Conservation (phyloP, 805 yeast species). For the Candida orba region DNA sequence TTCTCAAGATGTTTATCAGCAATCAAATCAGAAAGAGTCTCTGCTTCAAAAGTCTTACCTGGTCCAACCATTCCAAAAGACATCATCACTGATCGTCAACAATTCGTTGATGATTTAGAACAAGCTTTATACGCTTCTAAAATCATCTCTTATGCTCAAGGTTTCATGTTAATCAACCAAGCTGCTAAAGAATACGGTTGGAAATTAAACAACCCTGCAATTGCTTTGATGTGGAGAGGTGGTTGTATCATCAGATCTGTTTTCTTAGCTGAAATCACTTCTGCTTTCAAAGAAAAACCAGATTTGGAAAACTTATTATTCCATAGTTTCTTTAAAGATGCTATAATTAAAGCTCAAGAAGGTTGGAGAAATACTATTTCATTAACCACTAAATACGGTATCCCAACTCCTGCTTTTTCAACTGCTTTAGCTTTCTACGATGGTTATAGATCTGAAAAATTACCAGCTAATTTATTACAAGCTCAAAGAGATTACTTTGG, state of each 20-base stretch:
- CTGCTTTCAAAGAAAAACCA: slow-evolving; percentile 92
- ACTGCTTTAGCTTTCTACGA: slow-evolving; percentile 97
- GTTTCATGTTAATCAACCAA: slow-evolving; percentile 98
- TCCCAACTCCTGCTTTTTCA: slow-evolving; percentile 96
- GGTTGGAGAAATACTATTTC: slow-evolving; percentile 92
- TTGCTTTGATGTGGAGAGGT: slow-evolving; percentile 99
- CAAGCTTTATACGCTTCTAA: slow-evolving; percentile 98
- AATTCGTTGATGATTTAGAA: slow-evolving; percentile 88
- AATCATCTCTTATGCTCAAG: slow-evolving; percentile 98
- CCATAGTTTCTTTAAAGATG: slow-evolving; percentile 89
- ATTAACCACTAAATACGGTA: slow-evolving; percentile 75
- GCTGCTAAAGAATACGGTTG: slow-evolving; percentile 96
- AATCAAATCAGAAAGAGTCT: slow-evolving; percentile 81
- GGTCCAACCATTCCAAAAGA: slow-evolving; percentile 72
- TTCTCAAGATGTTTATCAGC: slow-evolving; percentile 95
- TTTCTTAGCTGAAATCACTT: slow-evolving; percentile 92
- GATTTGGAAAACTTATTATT: slow-evolving; percentile 91
- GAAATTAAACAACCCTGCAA: slow-evolving; percentile 96
- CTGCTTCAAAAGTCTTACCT: slow-evolving; percentile 69
- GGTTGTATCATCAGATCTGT: slow-evolving; percentile 99
- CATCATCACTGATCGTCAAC: slow-evolving; percentile 64
- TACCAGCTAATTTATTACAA: slow-evolving; percentile 97
- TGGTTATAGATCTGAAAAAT: slow-evolving; percentile 92
- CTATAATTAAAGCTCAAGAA: slow-evolving; percentile 85
- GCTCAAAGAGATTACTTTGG: slow-evolving; percentile 99